phyloP scores from a whole-genome alignment of 805 yeast species.

The Suhomyces sp. region DNA sequence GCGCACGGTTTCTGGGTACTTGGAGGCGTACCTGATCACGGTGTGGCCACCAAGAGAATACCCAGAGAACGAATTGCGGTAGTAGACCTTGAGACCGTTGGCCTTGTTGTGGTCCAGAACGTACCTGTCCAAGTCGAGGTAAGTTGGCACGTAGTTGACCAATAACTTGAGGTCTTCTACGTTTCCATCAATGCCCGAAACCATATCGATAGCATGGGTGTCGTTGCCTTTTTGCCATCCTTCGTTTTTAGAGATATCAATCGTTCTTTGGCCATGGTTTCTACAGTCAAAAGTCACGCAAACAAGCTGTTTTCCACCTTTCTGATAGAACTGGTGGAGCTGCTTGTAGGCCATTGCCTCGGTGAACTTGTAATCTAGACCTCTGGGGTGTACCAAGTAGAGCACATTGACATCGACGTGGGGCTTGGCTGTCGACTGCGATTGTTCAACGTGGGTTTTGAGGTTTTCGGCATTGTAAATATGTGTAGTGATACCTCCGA shows the following conservation, averaged over 20 bases:
- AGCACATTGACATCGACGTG: slow-evolving; percentile 31
- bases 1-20: slow-evolving; percentile 35
- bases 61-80: slow-evolving; percentile 45
- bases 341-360: slow-evolving; percentile 41
- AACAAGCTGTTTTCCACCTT: slow-evolving; percentile 28
- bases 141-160: slow-evolving; percentile 44
- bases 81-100: slow-evolving; percentile 21
- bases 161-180: slow-evolving; percentile 43
- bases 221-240: slow-evolving; percentile 49
- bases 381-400: slow-evolving; percentile 48
- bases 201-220: slow-evolving; percentile 52
- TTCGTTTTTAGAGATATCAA: slow-evolving; percentile 33
- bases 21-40: slow-evolving; percentile 43
- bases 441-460: slow-evolving; percentile 20
- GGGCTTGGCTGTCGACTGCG: slow-evolving; percentile 18
- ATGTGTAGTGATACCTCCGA: slow-evolving; percentile 48
- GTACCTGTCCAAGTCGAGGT: slow-evolving; percentile 31
- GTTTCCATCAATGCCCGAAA: slow-evolving; percentile 46
- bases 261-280: slow-evolving; percentile 52
- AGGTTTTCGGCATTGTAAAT: slow-evolving; percentile 40
- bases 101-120: slow-evolving; percentile 15
- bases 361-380: slow-evolving; percentile 34
- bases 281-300: slow-evolving; percentile 52
- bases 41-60: slow-evolving; percentile 58
- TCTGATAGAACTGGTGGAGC: slow-evolving; percentile 24